These are phyloP conservation scores for Boletus eberwhitei DNA, from an alignment of 768 basidiomycete species.

Conservation along the genomic window DNA sequence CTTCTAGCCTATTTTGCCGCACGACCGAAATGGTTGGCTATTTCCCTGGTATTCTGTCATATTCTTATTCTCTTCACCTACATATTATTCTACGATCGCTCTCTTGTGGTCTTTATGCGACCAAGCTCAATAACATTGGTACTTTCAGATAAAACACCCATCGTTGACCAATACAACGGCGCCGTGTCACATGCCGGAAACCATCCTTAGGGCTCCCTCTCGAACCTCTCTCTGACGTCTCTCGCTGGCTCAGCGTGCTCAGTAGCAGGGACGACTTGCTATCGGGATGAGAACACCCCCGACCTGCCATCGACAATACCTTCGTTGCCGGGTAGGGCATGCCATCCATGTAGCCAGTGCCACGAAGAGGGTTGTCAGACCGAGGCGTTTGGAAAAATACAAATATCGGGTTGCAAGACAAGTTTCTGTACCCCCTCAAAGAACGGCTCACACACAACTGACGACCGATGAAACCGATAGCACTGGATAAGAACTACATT, in stretches of 20 bases:
- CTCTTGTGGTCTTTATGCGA: not conserved
- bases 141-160: not conserved
- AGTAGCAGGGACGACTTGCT: not conserved
- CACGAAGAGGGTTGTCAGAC: conserved; percentile 1
- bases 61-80: conserved; percentile 10
- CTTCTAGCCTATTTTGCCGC: not conserved
- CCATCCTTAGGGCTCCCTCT: not conserved
- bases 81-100: conserved; percentile 1
- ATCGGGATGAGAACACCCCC: conserved; percentile 4
- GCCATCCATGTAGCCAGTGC: conserved; percentile 16
- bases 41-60: not conserved
- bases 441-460: no score
- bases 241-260: conserved; percentile 5
- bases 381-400: no score
- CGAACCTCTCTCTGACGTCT: conserved; percentile 3
- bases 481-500: not conserved
- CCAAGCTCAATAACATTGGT: not conserved
- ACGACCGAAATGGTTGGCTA: not conserved
- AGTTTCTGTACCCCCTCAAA: not conserved
- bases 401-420: no score
- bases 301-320: conserved; percentile 21
- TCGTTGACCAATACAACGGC: not conserved
- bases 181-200: not conserved
- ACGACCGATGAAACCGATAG: not conserved
- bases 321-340: conserved; percentile 9